phyloP scores from a whole-genome alignment of 345 rosid species.

The Pugionium dolabratum region DNA sequence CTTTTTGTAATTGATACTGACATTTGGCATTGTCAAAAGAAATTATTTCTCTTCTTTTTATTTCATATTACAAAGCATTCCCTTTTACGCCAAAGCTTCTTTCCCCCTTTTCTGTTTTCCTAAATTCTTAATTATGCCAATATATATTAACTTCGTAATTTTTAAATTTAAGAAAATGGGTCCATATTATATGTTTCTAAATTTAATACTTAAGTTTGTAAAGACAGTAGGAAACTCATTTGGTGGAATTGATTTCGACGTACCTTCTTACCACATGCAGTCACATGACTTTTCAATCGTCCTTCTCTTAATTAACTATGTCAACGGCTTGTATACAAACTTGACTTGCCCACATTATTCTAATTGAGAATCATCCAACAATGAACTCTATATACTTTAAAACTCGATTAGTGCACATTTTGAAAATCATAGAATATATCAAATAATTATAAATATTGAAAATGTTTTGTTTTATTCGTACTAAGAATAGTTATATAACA shows the following conservation, averaged over 20 bases:
- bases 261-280: constrained; percentile 49
- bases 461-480: neutral
- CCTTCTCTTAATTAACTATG: constrained; percentile 2
- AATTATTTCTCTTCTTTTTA: constrained; percentile 11
- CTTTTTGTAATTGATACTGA: constrained; percentile 19
- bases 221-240: constrained; percentile 29
- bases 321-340: constrained; percentile 24
- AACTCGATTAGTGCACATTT: neutral
- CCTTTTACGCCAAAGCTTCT: constrained; percentile 20
- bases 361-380: constrained; percentile 13
- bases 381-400: neutral
- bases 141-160: neutral
- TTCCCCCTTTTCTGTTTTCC: neutral
- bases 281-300: constrained; percentile 38
- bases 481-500: too few relatives aligned
- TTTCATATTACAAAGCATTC: neutral
- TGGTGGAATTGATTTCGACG: constrained; percentile 43
- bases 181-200: neutral
- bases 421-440: neutral
- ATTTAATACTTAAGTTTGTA: neutral
- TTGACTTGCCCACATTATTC: constrained; percentile 14
- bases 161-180: neutral
- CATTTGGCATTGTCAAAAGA: constrained; percentile 17
- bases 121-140: neutral
- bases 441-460: neutral